A percentile compares a stretch with the other conserved stretches of the same genome.
These are phyloP conservation scores for Bacidia rubella DNA, from an alignment of 495 filamentous ascomycete genomes.

Conservation along the genomic window DNA sequence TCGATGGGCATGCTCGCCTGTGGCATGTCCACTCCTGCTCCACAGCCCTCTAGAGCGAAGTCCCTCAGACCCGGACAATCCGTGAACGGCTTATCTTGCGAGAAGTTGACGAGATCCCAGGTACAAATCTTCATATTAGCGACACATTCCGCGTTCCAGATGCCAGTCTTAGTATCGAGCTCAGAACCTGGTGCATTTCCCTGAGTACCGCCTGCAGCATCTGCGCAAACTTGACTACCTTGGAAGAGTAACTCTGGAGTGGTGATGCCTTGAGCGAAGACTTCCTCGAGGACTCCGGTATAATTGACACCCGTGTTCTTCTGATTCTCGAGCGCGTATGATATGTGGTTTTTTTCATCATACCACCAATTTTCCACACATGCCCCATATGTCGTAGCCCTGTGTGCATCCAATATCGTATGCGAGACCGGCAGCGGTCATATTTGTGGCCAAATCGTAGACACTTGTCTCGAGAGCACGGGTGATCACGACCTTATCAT, in stretches of 20 bases:
- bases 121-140: constrained; percentile 6
- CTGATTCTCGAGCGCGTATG: background rate
- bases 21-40: background rate
- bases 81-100: background rate
- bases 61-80: background rate
- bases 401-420: background rate
- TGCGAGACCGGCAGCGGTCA: background rate
- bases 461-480: constrained; percentile 5
- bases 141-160: constrained; percentile 2
- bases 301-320: constrained; percentile 3
- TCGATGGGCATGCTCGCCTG: background rate
- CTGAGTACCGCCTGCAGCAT: background rate
- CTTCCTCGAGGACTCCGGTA: background rate
- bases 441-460: background rate
- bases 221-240: constrained; percentile 2
- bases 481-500: constrained; percentile 3
- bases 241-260: constrained; percentile 2
- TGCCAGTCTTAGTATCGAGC: background rate
- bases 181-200: background rate
- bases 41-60: background rate
- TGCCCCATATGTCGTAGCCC: constrained; percentile 1
- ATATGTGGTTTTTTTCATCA: background rate
- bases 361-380: constrained; percentile 3
- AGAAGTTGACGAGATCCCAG: background rate
- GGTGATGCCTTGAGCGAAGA: constrained; percentile 3